Evolutionary conservation across 2,329 filamentous ascomycete genomes (phyloP).

Genomic region (Pyrenochaeta sp.): DNA sequence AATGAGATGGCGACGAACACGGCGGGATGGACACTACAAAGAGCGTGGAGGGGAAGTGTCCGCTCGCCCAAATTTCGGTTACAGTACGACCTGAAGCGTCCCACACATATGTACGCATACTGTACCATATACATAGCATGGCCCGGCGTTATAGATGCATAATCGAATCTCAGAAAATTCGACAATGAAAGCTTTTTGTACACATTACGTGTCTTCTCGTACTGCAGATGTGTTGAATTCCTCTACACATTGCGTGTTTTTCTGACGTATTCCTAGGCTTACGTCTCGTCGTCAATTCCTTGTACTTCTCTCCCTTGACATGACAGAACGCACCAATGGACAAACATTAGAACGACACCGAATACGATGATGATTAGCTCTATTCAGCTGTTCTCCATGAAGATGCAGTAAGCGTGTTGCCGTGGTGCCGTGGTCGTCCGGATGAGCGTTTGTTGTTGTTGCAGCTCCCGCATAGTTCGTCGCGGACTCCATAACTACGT

Average conservation of each 20-base stretch:
- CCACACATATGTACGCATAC: conserved; percentile 24
- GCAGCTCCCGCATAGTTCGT: too few relatives aligned
- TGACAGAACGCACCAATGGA: too few relatives aligned
- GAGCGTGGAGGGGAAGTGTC: background rate
- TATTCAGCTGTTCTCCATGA: too few relatives aligned
- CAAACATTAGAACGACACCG: too few relatives aligned
- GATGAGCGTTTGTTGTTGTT: too few relatives aligned
- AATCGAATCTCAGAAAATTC: background rate
- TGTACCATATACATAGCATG: conserved; percentile 41
- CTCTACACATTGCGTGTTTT: background rate
- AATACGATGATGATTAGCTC: too few relatives aligned
- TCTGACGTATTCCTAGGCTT: background rate
- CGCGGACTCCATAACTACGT: too few relatives aligned
- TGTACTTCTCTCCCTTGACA: too few relatives aligned
- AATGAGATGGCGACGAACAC: background rate
- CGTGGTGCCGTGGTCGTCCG: too few relatives aligned
- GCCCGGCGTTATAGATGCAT: conserved; percentile 33
- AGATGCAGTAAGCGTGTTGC: too few relatives aligned
- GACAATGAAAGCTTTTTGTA: background rate
- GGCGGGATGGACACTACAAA: background rate
- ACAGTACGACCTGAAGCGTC: background rate
- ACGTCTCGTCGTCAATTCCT: too few relatives aligned
- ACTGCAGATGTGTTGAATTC: background rate
- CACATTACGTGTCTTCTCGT: background rate
- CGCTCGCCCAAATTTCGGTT: background rate